Conservation (phyloP, 352 stramenopile genomes). For the Thalassiosira mediterranea region DNA sequence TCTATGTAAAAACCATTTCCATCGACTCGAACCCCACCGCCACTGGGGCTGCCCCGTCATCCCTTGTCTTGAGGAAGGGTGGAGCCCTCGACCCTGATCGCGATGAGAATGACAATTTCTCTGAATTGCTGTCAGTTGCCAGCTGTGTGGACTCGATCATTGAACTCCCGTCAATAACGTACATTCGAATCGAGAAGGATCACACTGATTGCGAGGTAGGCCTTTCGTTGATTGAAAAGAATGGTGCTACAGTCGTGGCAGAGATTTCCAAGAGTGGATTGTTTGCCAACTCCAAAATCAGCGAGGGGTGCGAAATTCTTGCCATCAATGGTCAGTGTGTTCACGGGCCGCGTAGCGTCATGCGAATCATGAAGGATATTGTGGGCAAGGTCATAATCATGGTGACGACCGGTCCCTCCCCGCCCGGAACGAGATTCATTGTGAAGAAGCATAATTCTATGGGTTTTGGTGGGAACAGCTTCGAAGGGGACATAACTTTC, state of each 20-base stretch:
- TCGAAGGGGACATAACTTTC: slow-evolving; percentile 33
- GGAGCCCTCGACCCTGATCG: slow-evolving; percentile 27
- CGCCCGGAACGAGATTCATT: slow-evolving; percentile 28
- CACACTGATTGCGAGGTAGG: slow-evolving; percentile 28
- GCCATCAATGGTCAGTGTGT: slow-evolving; percentile 45
- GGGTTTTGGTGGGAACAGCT: slow-evolving; percentile 4
- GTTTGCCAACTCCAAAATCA: slow-evolving; percentile 24
- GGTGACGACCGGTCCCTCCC: slow-evolving; percentile 24
- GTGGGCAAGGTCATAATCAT: slow-evolving; percentile 26
- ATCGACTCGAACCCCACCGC: background rate
- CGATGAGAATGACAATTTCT: slow-evolving; percentile 36
- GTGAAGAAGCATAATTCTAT: slow-evolving; percentile 15
- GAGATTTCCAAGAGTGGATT: slow-evolving; percentile 40
- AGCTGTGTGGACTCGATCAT: slow-evolving; percentile 23
- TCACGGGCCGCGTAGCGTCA: slow-evolving; percentile 27
- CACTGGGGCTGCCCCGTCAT: background rate
- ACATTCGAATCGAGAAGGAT: slow-evolving; percentile 28
- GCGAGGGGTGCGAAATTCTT: slow-evolving; percentile 36
- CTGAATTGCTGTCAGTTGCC: slow-evolving; percentile 40
- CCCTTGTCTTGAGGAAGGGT: background rate
- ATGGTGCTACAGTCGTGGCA: slow-evolving; percentile 28
- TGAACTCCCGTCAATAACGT: slow-evolving; percentile 20
- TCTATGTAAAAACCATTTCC: slow-evolving; percentile 12
- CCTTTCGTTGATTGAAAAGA: slow-evolving; percentile 41
- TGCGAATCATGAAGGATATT: slow-evolving; percentile 38